Conservation (phyloP, 768 basidiomycete genomes). For the Termitomyces sp. region DNA sequence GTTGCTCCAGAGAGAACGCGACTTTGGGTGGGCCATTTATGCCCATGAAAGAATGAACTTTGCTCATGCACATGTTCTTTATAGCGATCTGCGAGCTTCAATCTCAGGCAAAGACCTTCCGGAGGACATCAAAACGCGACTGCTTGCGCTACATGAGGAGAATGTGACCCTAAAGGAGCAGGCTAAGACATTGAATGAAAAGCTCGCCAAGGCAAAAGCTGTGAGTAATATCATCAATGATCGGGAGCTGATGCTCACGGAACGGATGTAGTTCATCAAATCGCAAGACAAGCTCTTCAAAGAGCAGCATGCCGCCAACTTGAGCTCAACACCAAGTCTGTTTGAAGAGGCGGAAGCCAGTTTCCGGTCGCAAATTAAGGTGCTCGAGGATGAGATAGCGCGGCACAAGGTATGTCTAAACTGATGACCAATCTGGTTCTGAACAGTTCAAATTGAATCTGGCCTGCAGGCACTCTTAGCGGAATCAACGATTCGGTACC, state of each 20-base stretch:
- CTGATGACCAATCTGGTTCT: neutral
- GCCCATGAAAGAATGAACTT: neutral
- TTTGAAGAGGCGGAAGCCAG: slow-evolving; percentile 73
- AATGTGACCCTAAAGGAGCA: slow-evolving; percentile 69
- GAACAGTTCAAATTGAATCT: neutral
- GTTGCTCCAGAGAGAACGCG: slow-evolving; percentile 82
- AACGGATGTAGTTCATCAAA: slow-evolving; percentile 74
- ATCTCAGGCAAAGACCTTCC: slow-evolving; percentile 77
- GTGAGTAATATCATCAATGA: slow-evolving; percentile 32
- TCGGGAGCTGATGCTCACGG: neutral
- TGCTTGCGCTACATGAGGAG: slow-evolving; percentile 77
- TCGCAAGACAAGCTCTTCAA: slow-evolving; percentile 87
- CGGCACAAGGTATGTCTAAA: slow-evolving; percentile 44
- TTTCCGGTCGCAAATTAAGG: slow-evolving; percentile 60
- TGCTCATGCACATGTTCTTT: neutral
- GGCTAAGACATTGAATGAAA: slow-evolving; percentile 66
- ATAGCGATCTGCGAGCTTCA: slow-evolving; percentile 73
- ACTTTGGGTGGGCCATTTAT: slow-evolving; percentile 59
- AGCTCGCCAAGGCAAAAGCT: slow-evolving; percentile 74
- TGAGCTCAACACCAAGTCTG: slow-evolving; percentile 40
- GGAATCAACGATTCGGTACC: slow-evolving; percentile 60
- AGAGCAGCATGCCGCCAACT: slow-evolving; percentile 66
- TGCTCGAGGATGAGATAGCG: slow-evolving; percentile 60
- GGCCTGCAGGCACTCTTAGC: slow-evolving; percentile 38
- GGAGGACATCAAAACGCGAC: slow-evolving; percentile 73